Conservation (phyloP, 441 rosid genomes). For the Eruca vesicaria region DNA sequence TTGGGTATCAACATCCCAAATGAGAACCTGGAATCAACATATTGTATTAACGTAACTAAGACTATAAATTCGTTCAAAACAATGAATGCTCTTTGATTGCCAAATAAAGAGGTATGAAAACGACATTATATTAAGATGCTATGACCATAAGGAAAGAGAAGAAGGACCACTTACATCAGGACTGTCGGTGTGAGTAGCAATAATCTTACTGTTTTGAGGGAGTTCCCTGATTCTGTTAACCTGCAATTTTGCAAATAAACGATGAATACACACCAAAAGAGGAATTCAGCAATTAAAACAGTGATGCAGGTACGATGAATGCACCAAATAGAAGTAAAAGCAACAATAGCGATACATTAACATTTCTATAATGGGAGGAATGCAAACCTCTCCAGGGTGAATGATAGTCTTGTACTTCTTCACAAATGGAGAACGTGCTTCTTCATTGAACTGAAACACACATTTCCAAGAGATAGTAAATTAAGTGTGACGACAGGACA, state of each 20-base stretch:
- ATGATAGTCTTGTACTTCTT: constrained; percentile 97
- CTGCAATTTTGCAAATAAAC: constrained; percentile 41
- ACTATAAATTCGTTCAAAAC: not conserved
- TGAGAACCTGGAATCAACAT: constrained; percentile 64
- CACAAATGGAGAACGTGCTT: constrained; percentile 98
- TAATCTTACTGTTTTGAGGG: constrained; percentile 87
- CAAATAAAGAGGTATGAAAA: constrained; percentile 2
- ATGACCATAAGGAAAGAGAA: constrained; percentile 2
- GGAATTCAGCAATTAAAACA: not conserved
- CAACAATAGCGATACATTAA: not conserved
- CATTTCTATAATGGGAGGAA: not conserved
- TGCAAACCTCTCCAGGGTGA: constrained; percentile 97
- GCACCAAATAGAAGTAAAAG: too few relatives aligned
- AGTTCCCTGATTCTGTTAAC: constrained; percentile 99
- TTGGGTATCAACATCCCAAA: constrained; percentile 98
- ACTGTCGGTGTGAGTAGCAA: constrained; percentile 97
- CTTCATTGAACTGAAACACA: constrained; percentile 82
- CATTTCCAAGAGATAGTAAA: not conserved
- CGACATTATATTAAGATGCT: not conserved
- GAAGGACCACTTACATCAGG: constrained; percentile 71
- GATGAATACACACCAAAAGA: not conserved
- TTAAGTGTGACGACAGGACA: too few relatives aligned
- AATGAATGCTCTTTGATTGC: constrained; percentile 3
- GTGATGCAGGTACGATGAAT: too few relatives aligned
- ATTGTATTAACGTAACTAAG: not conserved